Base-by-base conservation (phyloP, 2,329 filamentous ascomycete species). In the Fusarium odoratissimum region DNA sequence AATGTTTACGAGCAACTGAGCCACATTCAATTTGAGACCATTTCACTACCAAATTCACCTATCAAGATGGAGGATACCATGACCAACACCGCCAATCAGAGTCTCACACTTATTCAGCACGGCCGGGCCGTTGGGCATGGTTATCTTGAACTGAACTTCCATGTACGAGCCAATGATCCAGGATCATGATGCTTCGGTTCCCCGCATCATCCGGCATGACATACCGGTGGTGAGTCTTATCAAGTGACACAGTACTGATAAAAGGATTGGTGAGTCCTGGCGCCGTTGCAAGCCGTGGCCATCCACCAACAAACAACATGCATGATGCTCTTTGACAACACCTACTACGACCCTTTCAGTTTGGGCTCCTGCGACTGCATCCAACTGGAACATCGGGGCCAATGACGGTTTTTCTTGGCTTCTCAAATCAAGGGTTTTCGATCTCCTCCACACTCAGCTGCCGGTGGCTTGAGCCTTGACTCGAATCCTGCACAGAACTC, bases 1-100 rank as follows among this genome's bases (percentile, higher is more conserved):
- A 40, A 54, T 56, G 44, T 40, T 45, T 45, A 61, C 35, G 21
- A 59, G 65, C 49, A 59, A 57, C 48, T 63, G 65, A 69, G 64
- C 59, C 51, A 48, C 66, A 71, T 57, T 72, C 68, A 69, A 76
- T 75, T 73, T 68, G 62, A 77, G 64, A 44, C 69, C 65, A 55
- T 74, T 40, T 73, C 31, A 69, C 38, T 25, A 40, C 19, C 35
- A 28, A 55, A 41, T 16, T 40, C 28, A 42, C 25, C 44, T 48
- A 33, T 38, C 33, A 46, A 13, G 25, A 44, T 40, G n/a, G 25
- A 54, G 23, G 31, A 54, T 37, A 21, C 9, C 17, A 19, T 48
- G n/a, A 23, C 41, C 28, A 23, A 33, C 28, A 35, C 45, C 42
- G 41, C 54, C 37, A 58, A 58, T 48, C 33, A 28, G 31, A 44